phyloP scores from a whole-genome alignment of 169 alveolate genomes.

The Miamiensis avidus region DNA sequence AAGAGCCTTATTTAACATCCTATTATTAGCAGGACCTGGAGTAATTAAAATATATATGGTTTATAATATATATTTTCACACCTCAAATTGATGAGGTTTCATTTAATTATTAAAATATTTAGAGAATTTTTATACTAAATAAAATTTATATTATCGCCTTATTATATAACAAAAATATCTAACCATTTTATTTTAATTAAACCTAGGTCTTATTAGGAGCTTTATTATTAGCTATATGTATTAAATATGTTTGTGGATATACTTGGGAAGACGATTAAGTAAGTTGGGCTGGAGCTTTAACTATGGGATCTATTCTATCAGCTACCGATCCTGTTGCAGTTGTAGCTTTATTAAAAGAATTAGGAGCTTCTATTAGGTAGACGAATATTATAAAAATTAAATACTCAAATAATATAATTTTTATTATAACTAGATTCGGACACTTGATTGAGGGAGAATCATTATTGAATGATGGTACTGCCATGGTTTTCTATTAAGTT shows the following conservation, averaged over 20 bases:
- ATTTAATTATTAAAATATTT: too few species aligned
- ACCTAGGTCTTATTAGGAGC: constrained; percentile 38
- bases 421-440: background rate
- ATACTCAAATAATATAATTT: constrained; percentile 34
- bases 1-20: constrained; percentile 34
- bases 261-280: constrained; percentile 33
- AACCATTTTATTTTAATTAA: too few species aligned
- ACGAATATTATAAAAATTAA: too few species aligned
- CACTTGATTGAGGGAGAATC: constrained; percentile 71
- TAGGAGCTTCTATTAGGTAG: constrained; percentile 60
- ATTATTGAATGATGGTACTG: constrained; percentile 72
- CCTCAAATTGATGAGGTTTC: too few species aligned
- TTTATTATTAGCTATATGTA: constrained; percentile 52
- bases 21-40: constrained; percentile 57
- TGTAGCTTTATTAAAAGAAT: constrained; percentile 67
- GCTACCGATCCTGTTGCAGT: constrained; percentile 84
- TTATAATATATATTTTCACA: too few species aligned
- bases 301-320: constrained; percentile 66
- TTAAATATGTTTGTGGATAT: constrained; percentile 52
- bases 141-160: too few species aligned
- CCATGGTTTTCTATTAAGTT: constrained; percentile 57
- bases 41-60: constrained; percentile 28
- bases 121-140: too few species aligned
- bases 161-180: background rate
- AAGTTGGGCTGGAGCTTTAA: constrained; percentile 54